These are phyloP conservation scores for Fusarium paranaense DNA, from an alignment of 2,329 filamentous ascomycete species.

Conservation along the genomic window DNA sequence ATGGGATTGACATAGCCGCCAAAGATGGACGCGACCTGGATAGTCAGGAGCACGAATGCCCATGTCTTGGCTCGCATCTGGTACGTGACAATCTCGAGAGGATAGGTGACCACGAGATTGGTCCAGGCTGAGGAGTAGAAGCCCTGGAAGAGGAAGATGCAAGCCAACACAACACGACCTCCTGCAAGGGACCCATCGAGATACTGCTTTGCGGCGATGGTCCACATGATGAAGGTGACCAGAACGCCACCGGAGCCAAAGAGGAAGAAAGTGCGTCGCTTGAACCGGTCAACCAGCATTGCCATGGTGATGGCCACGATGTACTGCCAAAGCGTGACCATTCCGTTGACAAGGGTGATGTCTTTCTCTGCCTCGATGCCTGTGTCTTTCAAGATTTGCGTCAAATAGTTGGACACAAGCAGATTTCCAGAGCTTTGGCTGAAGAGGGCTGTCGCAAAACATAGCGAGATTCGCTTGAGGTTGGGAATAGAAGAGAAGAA, in stretches of 20 bases:
- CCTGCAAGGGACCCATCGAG: conserved; percentile 48
- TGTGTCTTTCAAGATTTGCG: conserved; percentile 53
- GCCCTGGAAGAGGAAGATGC: conserved; percentile 56
- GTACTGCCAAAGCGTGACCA: conserved; percentile 57
- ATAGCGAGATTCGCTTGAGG: conserved; percentile 54
- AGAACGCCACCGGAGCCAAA: conserved; percentile 53
- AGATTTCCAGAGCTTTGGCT: conserved; percentile 56
- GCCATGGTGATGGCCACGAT: conserved; percentile 55
- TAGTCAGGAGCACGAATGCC: conserved; percentile 54
- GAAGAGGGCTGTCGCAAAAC: conserved; percentile 54
- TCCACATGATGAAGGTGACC: conserved; percentile 55
- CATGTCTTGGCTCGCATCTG: conserved; percentile 57
- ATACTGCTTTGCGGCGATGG: conserved; percentile 53
- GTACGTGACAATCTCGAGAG: conserved; percentile 55
- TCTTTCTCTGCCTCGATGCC: conserved; percentile 52
- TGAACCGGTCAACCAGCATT: conserved; percentile 51
- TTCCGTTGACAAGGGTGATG: conserved; percentile 56
- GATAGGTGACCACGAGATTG: conserved; percentile 56
- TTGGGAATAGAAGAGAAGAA: conserved; percentile 55
- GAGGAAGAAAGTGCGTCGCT: conserved; percentile 54
- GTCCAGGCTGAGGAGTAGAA: conserved; percentile 59
- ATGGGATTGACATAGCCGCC: conserved; percentile 55
- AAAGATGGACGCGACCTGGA: conserved; percentile 53
- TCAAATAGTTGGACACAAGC: conserved; percentile 57
- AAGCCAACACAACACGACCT: conserved; percentile 53